Conservation (phyloP, 2,329 filamentous ascomycete genomes). For the Monilinia polystroma region DNA sequence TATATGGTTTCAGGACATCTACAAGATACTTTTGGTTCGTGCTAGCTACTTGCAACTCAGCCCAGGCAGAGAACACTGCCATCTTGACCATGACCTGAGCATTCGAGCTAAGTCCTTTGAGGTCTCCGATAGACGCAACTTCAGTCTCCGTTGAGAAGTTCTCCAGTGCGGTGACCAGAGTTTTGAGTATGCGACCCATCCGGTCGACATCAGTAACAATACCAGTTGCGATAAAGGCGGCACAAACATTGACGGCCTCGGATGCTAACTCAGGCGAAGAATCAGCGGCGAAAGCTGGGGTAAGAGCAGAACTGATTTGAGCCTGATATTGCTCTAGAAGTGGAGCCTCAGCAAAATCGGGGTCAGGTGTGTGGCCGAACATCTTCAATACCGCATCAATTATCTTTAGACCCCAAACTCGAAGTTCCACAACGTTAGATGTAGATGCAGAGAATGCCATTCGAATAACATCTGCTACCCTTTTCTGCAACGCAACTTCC, state of each 20-base stretch:
- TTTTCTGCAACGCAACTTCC: conserved; percentile 74
- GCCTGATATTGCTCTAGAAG: conserved; percentile 97
- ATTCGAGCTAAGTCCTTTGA: conserved; percentile 90
- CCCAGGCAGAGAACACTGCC: conserved; percentile 95
- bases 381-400: conserved; percentile 92
- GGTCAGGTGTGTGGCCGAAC: conserved; percentile 93
- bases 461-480: conserved; percentile 86
- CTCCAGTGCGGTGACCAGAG: conserved; percentile 84
- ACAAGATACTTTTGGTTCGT: conserved; percentile 86
- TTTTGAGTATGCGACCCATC: conserved; percentile 98
- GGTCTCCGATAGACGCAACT: conserved; percentile 84
- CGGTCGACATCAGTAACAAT: conserved; percentile 96
- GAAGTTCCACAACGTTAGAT: conserved; percentile 82
- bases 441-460: conserved; percentile 98
- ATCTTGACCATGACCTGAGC: conserved; percentile 98
- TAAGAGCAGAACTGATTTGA: conserved; percentile 94
- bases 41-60: conserved; percentile 92
- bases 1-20: conserved; percentile 85
- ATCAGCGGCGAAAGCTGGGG: conserved; percentile 91
- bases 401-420: conserved; percentile 89
- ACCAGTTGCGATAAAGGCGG: conserved; percentile 94
- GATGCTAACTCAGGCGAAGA: conserved; percentile 94
- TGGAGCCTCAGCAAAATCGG: conserved; percentile 96
- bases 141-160: conserved; percentile 84
- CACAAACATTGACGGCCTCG: conserved; percentile 94